These are phyloP conservation scores for Alnus rubra DNA, from an alignment of 306 rosid genomes.

Conservation along the genomic window DNA sequence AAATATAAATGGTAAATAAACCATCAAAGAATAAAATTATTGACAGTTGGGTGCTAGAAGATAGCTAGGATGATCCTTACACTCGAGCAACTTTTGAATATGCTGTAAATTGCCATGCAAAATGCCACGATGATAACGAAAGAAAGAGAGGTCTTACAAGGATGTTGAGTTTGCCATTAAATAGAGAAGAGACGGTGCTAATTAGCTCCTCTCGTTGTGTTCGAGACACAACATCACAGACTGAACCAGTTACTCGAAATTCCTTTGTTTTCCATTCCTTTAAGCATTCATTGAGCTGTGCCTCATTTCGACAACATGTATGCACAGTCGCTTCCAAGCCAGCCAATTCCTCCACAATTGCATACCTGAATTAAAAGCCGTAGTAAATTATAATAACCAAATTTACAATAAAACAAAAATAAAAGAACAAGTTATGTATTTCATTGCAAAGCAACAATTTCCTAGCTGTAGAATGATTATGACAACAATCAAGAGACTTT, in stretches of 20 bases:
- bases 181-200: neutral
- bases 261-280: slow-evolving; percentile 30
- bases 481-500: too few species aligned
- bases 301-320: slow-evolving; percentile 27
- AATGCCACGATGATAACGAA: too few species aligned
- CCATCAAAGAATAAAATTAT: too few species aligned
- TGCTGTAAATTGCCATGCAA: too few species aligned
- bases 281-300: slow-evolving; percentile 24
- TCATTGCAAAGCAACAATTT: too few species aligned
- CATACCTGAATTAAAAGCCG: slow-evolving; percentile 11
- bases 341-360: slow-evolving; percentile 36
- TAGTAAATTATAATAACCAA: neutral
- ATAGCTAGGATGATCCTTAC: too few species aligned
- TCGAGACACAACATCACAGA: neutral
- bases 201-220: slow-evolving; percentile 20
- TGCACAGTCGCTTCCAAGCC: slow-evolving; percentile 34
- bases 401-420: too few species aligned
- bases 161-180: slow-evolving; percentile 30
- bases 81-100: too few species aligned
- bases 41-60: too few species aligned
- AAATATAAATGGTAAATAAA: too few species aligned
- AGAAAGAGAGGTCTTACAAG: slow-evolving; percentile 6
- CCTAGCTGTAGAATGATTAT: too few species aligned
- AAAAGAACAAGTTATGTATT: too few species aligned
- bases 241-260: slow-evolving; percentile 22